Evolutionary conservation across 2,329 filamentous ascomycete genomes (phyloP).

Genomic region (Epichloe sylvatica): DNA sequence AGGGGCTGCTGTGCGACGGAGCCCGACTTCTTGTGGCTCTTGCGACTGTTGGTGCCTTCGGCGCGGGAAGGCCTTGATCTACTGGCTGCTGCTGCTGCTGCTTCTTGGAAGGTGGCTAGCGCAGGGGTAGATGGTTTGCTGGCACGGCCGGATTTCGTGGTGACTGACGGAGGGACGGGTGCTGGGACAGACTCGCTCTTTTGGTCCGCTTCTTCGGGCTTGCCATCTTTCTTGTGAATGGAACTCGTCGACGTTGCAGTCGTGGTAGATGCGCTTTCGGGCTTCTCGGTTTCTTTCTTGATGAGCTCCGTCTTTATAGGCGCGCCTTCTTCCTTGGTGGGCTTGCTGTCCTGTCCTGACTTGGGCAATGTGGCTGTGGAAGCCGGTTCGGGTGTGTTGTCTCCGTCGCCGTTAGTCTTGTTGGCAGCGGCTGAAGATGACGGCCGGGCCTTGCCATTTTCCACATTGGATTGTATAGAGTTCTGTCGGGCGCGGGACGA

Average conservation of each 20-base stretch:
- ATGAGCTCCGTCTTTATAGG: conserved; percentile 18
- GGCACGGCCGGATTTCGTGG: conserved; percentile 51
- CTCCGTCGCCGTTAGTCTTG: conserved; percentile 40
- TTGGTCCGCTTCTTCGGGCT: conserved; percentile 21
- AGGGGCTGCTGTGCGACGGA: conserved; percentile 23
- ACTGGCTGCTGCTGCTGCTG: conserved; percentile 16
- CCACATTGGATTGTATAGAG: conserved; percentile 47
- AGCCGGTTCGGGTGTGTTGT: conserved; percentile 24
- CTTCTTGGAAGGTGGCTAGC: conserved; percentile 44
- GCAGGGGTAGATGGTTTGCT: conserved; percentile 55
- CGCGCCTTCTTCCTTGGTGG: conserved; percentile 32
- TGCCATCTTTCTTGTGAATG: conserved; percentile 30
- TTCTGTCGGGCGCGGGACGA: conserved; percentile 64
- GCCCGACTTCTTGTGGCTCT: conserved; percentile 44
- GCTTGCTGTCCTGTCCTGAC: conserved; percentile 31
- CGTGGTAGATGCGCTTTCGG: conserved; percentile 12
- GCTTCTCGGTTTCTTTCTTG: conserved; percentile 21
- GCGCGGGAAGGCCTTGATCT: conserved; percentile 39
- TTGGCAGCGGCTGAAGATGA: conserved; percentile 25
- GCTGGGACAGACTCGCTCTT: conserved; percentile 27
- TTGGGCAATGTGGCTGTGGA: conserved; percentile 16
- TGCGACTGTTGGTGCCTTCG: conserved; percentile 30
- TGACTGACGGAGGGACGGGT: conserved; percentile 31
- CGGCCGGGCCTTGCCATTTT: conserved; percentile 29
- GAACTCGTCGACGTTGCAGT: conserved; percentile 9